Evolutionary conservation across 805 yeast species (phyloP).

Genomic region (Wickerhamiella australiensis): DNA sequence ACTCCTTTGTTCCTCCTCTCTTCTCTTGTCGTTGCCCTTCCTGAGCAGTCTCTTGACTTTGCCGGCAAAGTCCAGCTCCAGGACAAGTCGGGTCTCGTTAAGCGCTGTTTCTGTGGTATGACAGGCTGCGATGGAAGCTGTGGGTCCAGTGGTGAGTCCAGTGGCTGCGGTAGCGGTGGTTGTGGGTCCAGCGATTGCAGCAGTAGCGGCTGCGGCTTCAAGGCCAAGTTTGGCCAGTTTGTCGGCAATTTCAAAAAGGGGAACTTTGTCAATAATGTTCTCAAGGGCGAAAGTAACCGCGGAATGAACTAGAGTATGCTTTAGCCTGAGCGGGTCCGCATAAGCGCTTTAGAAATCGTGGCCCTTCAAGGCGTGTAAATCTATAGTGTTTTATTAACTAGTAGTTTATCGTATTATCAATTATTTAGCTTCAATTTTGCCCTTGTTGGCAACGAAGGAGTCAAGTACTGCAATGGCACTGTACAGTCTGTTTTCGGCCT

Average conservation of each 20-base stretch:
- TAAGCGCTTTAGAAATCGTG: background rate
- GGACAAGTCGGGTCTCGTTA: background rate
- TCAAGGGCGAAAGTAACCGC: background rate
- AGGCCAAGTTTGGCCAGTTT: background rate
- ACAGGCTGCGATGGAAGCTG: background rate
- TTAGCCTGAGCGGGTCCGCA: no score
- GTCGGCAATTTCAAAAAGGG: background rate
- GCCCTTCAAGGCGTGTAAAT: background rate
- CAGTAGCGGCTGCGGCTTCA: background rate
- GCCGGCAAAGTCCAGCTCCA: background rate
- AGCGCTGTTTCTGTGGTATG: background rate
- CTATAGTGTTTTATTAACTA: background rate
- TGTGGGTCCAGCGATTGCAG: background rate
- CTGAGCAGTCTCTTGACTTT: background rate
- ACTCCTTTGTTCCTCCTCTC: background rate
- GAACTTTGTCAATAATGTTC: background rate
- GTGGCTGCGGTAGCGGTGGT: background rate
- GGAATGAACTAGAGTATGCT: background rate
- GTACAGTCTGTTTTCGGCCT: slow-evolving; percentile 91
- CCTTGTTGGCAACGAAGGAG: slow-evolving; percentile 76
- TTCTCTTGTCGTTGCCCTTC: background rate
- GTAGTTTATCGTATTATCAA: background rate
- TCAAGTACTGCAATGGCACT: slow-evolving; percentile 94
- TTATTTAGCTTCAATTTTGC: slow-evolving; percentile 27
- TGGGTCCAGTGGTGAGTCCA: background rate